These are phyloP conservation scores for Wickerhamomyces bovis DNA, from an alignment of 805 yeast genomes.

Conservation along the genomic window DNA sequence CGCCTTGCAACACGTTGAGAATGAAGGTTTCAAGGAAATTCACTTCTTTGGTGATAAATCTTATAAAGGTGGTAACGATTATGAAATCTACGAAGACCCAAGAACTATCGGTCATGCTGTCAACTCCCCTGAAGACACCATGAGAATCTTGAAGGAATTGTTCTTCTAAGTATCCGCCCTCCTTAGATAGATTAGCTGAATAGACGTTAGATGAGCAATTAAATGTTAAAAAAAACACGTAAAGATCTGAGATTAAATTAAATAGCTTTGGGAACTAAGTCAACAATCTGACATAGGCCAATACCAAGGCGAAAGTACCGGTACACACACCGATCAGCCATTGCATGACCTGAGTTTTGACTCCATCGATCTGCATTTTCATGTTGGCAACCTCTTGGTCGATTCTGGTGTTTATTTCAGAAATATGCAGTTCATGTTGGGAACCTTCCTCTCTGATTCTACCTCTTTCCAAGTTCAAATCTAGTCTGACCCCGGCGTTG, in stretches of 20 bases:
- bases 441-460: constrained; percentile 92
- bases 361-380: constrained; percentile 91
- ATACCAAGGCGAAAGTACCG: constrained; percentile 91
- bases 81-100: constrained; percentile 85
- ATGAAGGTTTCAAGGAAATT: constrained; percentile 78
- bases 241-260: background rate
- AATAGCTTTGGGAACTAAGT: constrained; percentile 31
- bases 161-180: constrained; percentile 34
- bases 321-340: constrained; percentile 98
- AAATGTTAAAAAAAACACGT: background rate
- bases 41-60: constrained; percentile 99
- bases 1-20: constrained; percentile 86
- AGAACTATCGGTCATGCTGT: constrained; percentile 98
- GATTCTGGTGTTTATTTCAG: constrained; percentile 90
- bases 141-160: constrained; percentile 73
- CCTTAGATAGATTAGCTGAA: background rate
- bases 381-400: constrained; percentile 94
- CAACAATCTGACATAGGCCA: constrained; percentile 84
- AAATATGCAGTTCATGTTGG: constrained; percentile 86
- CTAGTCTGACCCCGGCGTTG: constrained; percentile 85
- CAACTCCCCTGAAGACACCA: constrained; percentile 83
- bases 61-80: constrained; percentile 96
- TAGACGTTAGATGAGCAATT: background rate
- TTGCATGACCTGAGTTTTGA: constrained; percentile 94
- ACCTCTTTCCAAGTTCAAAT: constrained; percentile 89